Percentiles rank a stretch among this genome's conserved stretches.
phyloP scores from a whole-genome alignment of 1,139 yeast genomes.

The Wickerhamomyces sp. region DNA sequence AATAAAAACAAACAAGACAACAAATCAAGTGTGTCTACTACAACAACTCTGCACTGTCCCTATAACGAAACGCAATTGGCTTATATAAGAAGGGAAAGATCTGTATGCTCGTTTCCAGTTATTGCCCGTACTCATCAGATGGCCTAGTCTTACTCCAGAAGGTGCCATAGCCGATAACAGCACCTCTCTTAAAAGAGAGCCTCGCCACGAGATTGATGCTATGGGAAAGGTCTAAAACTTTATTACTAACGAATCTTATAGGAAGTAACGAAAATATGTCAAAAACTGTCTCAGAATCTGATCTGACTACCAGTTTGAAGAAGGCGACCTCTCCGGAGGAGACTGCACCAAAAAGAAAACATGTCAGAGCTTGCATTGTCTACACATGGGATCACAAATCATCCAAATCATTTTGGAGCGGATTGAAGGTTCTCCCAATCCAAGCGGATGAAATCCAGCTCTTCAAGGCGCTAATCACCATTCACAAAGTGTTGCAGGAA shows the following conservation, averaged over 20 bases:
- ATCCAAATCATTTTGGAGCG: slow-evolving; percentile 82
- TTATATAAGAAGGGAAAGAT: too few species aligned
- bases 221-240: too few species aligned
- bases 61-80: too few species aligned
- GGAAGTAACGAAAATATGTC: slow-evolving; percentile 24
- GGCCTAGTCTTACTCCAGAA: too few species aligned
- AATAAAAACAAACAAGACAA: too few species aligned
- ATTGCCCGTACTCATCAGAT: too few species aligned
- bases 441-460: slow-evolving; percentile 78
- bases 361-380: slow-evolving; percentile 89
- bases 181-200: not conserved
- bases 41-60: too few species aligned
- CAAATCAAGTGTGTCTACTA: too few species aligned
- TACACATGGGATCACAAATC: slow-evolving; percentile 95
- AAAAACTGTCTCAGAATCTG: slow-evolving; percentile 37
- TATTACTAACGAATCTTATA: too few species aligned
- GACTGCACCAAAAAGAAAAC: slow-evolving; percentile 92
- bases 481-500: slow-evolving; percentile 93
- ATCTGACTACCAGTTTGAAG: slow-evolving; percentile 62
- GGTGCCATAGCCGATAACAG: not conserved
- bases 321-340: slow-evolving; percentile 88
- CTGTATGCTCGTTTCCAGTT: too few species aligned
- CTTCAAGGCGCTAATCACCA: slow-evolving; percentile 81
- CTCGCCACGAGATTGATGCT: too few species aligned
- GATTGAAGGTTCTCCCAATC: slow-evolving; percentile 73